Conservation (phyloP, 805 yeast genomes). For the Zygoascus ofunaensis region DNA sequence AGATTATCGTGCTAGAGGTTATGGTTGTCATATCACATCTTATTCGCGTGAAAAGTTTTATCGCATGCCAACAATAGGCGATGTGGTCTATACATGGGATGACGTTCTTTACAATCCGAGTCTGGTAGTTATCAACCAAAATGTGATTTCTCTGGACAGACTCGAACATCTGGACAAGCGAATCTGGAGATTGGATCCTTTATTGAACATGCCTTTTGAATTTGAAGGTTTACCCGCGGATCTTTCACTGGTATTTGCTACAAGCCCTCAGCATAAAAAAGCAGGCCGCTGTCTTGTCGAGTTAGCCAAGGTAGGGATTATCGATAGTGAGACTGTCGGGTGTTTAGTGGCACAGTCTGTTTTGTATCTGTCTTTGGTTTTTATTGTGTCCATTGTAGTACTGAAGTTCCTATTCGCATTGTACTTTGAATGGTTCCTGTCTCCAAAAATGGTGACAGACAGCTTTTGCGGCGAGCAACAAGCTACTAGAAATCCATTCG, state of each 20-base stretch:
- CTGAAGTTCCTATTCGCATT: constrained; percentile 68
- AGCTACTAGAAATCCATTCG: background rate
- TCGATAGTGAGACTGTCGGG: constrained; percentile 73
- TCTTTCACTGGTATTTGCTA: constrained; percentile 5
- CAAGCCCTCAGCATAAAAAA: constrained; percentile 30
- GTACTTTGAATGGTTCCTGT: constrained; percentile 67
- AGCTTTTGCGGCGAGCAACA: background rate
- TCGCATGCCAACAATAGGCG: constrained; percentile 46
- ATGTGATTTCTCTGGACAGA: constrained; percentile 63
- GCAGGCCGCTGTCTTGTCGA: constrained; percentile 70
- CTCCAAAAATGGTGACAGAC: constrained; percentile 25
- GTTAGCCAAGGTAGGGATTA: constrained; percentile 64
- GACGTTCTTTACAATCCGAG: constrained; percentile 57
- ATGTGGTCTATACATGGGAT: constrained; percentile 73
- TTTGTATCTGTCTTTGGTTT: constrained; percentile 55
- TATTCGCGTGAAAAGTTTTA: constrained; percentile 56
- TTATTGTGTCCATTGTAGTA: constrained; percentile 61
- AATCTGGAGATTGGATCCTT: constrained; percentile 33
- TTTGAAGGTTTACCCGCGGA: constrained; percentile 13
- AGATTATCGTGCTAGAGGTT: constrained; percentile 35
- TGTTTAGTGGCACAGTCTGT: constrained; percentile 74
- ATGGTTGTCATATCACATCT: constrained; percentile 69
- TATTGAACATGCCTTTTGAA: background rate
- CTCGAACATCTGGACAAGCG: constrained; percentile 55
- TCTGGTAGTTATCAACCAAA: constrained; percentile 68